A percentile compares a stretch with the other conserved stretches of the same genome.
These are phyloP conservation scores for Strigomonas galati DNA, from an alignment of 208 protist genomes.

Conservation along the genomic window DNA sequence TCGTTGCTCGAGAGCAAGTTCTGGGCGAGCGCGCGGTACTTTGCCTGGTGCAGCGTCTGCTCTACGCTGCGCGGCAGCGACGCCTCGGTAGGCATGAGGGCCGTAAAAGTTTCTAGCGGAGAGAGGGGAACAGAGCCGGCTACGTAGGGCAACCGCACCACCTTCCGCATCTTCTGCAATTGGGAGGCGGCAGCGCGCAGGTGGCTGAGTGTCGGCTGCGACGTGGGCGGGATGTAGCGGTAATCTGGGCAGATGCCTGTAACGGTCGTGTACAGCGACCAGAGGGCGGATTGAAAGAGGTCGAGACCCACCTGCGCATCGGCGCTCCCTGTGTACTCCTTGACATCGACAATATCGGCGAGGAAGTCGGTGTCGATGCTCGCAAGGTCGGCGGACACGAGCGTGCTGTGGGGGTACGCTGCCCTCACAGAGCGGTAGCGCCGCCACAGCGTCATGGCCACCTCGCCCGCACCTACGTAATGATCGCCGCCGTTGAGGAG, in stretches of 20 bases:
- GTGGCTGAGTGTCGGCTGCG: constrained; percentile 54
- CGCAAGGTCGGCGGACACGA: constrained; percentile 46
- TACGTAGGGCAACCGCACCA: constrained; percentile 13
- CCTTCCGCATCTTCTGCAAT: constrained; percentile 24
- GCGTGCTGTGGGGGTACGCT: constrained; percentile 37
- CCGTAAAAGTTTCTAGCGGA: constrained; percentile 77
- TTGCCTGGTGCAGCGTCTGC: constrained; percentile 36
- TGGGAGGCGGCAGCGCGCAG: constrained; percentile 53
- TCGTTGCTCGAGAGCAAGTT: constrained; percentile 57
- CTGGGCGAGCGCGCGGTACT: constrained; percentile 34
- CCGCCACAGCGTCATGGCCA: constrained; percentile 68
- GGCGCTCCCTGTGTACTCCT: constrained; percentile 57
- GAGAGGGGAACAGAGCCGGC: constrained; percentile 45
- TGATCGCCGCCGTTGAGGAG: constrained; percentile 86
- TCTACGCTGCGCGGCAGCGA: constrained; percentile 48
- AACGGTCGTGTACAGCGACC: constrained; percentile 44
- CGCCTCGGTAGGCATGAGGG: constrained; percentile 78
- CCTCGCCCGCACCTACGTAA: constrained; percentile 77
- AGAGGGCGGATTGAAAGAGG: constrained; percentile 46
- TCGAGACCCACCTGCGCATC: constrained; percentile 33
- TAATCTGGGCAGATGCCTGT: constrained; percentile 53
- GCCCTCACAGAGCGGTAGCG: constrained; percentile 73
- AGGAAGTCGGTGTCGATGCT: constrained; percentile 62
- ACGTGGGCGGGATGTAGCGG: constrained; percentile 30
- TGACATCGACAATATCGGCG: constrained; percentile 56